These are phyloP conservation scores for Tulasnella sp. DNA, from an alignment of 768 basidiomycete genomes.

Conservation along the genomic window DNA sequence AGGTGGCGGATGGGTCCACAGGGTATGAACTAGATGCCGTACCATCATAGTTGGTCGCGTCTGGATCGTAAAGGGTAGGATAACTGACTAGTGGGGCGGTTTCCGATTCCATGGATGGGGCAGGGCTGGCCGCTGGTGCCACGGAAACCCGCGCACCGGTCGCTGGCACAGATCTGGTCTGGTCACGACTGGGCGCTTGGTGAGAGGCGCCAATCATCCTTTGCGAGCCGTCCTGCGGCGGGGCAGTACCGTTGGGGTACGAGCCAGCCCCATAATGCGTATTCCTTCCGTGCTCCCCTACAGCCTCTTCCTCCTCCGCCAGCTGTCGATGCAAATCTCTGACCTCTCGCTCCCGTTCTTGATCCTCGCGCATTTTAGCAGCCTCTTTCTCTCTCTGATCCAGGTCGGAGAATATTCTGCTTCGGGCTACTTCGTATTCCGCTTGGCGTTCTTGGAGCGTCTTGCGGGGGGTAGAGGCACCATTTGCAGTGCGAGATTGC, in stretches of 20 bases:
- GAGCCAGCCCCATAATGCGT: conserved; percentile 22
- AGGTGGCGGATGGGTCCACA: background rate
- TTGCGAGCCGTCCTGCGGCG: too few species aligned
- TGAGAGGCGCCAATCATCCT: background rate
- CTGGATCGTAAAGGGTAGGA: conserved; percentile 56
- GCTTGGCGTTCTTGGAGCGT: conserved; percentile 81
- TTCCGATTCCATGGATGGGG: conserved; percentile 43
- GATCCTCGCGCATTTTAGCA: conserved; percentile 1
- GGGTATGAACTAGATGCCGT: background rate
- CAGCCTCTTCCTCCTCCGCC: conserved; percentile 10
- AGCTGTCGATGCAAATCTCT: background rate
- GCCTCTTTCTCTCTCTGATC: conserved; percentile 37
- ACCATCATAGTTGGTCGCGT: conserved; percentile 20
- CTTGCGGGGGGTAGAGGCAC: conserved; percentile 29
- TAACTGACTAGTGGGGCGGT: conserved; percentile 56
- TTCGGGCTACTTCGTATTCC: conserved; percentile 79
- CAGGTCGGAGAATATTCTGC: conserved; percentile 59
- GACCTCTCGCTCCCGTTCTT: conserved; percentile 10
- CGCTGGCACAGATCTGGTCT: background rate
- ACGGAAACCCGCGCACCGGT: conserved; percentile 63
- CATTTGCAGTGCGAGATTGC: background rate
- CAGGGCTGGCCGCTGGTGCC: conserved; percentile 58
- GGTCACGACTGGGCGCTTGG: background rate
- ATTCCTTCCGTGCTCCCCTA: background rate
- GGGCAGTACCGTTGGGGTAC: background rate